These are phyloP conservation scores for Neopestalotiopsis rosae DNA, from an alignment of 2,329 filamentous ascomycete species.

Conservation along the genomic window DNA sequence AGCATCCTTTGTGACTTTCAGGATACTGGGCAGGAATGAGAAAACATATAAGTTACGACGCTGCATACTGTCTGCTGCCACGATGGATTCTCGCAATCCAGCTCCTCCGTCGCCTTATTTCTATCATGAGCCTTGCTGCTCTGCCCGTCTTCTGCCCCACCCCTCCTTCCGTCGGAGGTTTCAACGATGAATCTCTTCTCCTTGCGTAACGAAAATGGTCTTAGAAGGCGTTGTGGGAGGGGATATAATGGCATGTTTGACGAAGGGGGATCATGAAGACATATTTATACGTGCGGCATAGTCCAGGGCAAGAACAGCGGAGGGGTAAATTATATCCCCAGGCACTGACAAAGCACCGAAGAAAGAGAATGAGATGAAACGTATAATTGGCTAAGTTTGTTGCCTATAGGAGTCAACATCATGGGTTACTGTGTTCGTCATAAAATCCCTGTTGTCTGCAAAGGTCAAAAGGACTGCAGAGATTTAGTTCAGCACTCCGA, in stretches of 20 bases:
- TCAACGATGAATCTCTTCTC: not conserved
- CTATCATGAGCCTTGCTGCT: not conserved
- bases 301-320: not conserved
- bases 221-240: constrained; percentile 19
- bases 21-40: constrained; percentile 27
- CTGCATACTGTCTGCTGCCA: not conserved
- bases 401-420: not conserved
- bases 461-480: too few relatives aligned
- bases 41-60: constrained; percentile 2
- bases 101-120: not conserved
- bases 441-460: not conserved
- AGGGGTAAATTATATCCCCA: not conserved
- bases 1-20: constrained; percentile 31
- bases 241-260: constrained; percentile 12
- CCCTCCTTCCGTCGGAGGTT: not conserved
- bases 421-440: not conserved
- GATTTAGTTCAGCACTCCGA: not conserved
- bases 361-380: not conserved
- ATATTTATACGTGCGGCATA: not conserved
- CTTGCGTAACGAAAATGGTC: constrained; percentile 14
- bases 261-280: not conserved
- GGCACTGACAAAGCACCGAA: not conserved
- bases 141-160: not conserved
- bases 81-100: not conserved
- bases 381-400: not conserved